Base-by-base conservation (phyloP, 73 alveolate species). In the Paramecium caudatum region DNA sequence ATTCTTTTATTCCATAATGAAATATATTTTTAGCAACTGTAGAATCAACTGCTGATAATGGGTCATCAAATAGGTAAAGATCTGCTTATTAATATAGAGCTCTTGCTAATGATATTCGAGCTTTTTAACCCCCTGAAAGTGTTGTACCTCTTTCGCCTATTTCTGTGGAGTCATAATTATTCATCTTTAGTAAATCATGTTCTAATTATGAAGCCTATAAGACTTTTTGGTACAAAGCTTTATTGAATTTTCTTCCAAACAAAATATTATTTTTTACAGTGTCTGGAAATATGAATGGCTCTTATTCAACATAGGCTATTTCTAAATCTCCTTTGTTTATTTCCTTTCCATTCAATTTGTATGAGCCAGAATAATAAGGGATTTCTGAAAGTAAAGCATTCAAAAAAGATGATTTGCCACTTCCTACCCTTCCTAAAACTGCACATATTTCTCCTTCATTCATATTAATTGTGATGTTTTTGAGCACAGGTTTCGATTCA, bases 391-490 rank as follows among this genome's bases (percentile, higher is more conserved):
- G 85, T 82, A 95, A 80, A 3, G 96, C 93, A 61, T 91, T 49
- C 9, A 95, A 91, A 25, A 95, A 81, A 19, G 97, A 70, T 39
- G 98, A 84, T 82, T 95, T 95, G 25, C 98, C 98, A 23, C 92
- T 82, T 21, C 99, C 99, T 4, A 96, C 97, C 82, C 90, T 97
- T 74, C 99, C 99, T 12, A 98, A 91, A 27, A 98, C 93, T 46
- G 95, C 96, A 19, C 95, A 91, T 63, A 94, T 93, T 87, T 97
- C 98, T 30, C 98, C 98, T 61, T 93, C 91, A 63, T 95, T 83
- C 12, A 98, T 95, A 6, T 83, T 78, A 88, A 81, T 82, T 95
- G 87, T 94, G 90, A 88, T 46, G 37, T 88, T 91, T 91, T 82
- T 86, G 82, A 27, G 37, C 0, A n/a, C 34, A 16, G 49, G 49